Conservation (phyloP, 2,329 filamentous ascomycete genomes). For the Fusarium euwallaceae region DNA sequence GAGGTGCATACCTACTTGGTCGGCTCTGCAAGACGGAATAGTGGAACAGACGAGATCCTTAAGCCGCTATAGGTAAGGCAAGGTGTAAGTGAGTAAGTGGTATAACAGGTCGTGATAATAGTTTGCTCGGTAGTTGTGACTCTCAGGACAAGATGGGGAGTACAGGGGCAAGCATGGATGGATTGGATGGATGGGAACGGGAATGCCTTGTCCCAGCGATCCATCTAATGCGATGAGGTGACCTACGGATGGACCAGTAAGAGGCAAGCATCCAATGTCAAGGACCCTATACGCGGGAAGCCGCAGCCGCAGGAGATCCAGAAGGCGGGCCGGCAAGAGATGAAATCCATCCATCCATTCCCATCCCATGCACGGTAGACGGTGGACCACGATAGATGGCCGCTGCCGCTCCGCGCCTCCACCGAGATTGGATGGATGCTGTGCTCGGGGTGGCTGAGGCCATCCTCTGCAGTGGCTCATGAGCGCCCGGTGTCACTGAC, state of each 20-base stretch:
- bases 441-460: slow-evolving; percentile 24
- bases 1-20: not conserved
- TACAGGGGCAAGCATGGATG: not conserved
- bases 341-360: slow-evolving; percentile 3
- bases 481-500: slow-evolving; percentile 27
- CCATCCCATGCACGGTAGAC: slow-evolving; percentile 13
- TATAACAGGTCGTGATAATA: not conserved
- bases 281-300: slow-evolving; percentile 18
- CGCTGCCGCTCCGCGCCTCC: slow-evolving; percentile 19
- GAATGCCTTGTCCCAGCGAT: slow-evolving; percentile 14
- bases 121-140: slow-evolving; percentile 8
- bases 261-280: not conserved
- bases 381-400: slow-evolving; percentile 22
- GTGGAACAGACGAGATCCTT: not conserved
- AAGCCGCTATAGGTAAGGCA: not conserved
- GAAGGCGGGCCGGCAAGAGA: slow-evolving; percentile 8
- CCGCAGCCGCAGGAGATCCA: slow-evolving; percentile 8
- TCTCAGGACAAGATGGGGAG: slow-evolving; percentile 1
- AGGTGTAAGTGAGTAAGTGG: not conserved
- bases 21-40: not conserved
- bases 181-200: not conserved
- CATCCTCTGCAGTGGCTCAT: slow-evolving; percentile 29
- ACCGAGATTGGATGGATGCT: slow-evolving; percentile 15
- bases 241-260: not conserved
- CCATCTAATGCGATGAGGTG: slow-evolving; percentile 22